Conservation (phyloP, 306 rosid species). For the Herpetospermum pedunculosum region DNA sequence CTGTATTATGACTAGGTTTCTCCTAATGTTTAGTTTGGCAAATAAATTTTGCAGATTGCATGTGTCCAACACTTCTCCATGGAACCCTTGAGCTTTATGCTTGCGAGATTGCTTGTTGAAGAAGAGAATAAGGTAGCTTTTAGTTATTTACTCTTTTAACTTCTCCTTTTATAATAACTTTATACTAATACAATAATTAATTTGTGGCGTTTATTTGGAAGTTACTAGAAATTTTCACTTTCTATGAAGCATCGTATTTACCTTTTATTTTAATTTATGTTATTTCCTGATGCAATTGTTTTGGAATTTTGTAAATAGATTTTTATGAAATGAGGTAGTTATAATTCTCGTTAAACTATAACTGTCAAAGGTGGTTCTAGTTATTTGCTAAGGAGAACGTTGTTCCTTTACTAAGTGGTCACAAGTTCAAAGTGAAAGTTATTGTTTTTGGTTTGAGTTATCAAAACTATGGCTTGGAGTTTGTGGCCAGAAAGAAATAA, state of each 20-base stretch:
- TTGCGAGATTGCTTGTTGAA: conserved; percentile 31
- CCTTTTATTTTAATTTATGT: background rate
- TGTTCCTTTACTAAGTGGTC: background rate
- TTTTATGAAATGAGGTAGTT: background rate
- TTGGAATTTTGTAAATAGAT: background rate
- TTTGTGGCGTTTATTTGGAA: background rate
- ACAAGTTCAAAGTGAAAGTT: background rate
- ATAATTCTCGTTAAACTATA: background rate
- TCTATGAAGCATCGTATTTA: background rate
- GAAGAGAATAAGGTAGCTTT: conserved; percentile 36
- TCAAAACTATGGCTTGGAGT: background rate
- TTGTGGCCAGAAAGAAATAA: background rate
- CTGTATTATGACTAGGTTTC: conserved; percentile 6
- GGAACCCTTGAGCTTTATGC: conserved; percentile 65
- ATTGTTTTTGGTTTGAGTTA: background rate
- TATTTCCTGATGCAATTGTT: background rate
- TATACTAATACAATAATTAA: background rate
- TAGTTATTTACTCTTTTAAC: background rate
- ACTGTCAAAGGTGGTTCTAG: background rate
- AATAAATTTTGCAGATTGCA: conserved; percentile 48
- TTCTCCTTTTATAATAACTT: background rate
- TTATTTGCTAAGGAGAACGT: background rate
- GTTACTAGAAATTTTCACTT: background rate
- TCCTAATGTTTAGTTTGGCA: conserved; percentile 16
- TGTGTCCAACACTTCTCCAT: conserved; percentile 68